Conservation (phyloP, 129 eudicot species). For the Oenanthe sinensis region DNA sequence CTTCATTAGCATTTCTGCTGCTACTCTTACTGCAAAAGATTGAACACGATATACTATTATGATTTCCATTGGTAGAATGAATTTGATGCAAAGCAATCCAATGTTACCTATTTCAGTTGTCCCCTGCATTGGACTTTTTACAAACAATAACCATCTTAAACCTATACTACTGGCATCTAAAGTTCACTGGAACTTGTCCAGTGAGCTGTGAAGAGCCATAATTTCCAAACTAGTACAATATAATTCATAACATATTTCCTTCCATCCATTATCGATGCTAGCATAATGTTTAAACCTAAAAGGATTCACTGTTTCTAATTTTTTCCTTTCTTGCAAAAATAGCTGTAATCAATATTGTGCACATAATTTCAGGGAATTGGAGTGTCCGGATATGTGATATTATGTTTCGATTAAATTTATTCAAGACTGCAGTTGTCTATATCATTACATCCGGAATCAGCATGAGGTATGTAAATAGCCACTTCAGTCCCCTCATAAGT, state of each 20-base stretch:
- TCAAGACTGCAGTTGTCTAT: slow-evolving; percentile 63
- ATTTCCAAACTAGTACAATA: background rate
- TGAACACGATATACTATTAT: background rate
- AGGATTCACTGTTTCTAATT: background rate
- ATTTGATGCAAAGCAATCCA: background rate
- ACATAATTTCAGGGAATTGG: slow-evolving; percentile 44
- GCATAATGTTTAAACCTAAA: background rate
- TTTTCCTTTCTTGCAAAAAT: background rate
- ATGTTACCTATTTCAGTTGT: background rate
- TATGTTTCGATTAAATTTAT: slow-evolving; percentile 43
- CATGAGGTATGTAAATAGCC: slow-evolving; percentile 43
- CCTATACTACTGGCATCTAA: background rate
- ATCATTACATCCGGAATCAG: slow-evolving; percentile 61
- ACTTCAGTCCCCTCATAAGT: background rate
- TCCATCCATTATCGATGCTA: background rate
- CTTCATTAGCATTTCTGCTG: background rate
- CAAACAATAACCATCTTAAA: background rate
- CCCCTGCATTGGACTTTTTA: background rate
- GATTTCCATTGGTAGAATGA: background rate
- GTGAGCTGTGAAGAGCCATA: background rate
- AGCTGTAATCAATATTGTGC: background rate
- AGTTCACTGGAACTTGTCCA: background rate
- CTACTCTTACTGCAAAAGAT: background rate
- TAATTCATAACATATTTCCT: background rate
- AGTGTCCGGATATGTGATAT: slow-evolving; percentile 47